Conservation (phyloP, 2,329 filamentous ascomycete genomes). For the Fusarium sp. region DNA sequence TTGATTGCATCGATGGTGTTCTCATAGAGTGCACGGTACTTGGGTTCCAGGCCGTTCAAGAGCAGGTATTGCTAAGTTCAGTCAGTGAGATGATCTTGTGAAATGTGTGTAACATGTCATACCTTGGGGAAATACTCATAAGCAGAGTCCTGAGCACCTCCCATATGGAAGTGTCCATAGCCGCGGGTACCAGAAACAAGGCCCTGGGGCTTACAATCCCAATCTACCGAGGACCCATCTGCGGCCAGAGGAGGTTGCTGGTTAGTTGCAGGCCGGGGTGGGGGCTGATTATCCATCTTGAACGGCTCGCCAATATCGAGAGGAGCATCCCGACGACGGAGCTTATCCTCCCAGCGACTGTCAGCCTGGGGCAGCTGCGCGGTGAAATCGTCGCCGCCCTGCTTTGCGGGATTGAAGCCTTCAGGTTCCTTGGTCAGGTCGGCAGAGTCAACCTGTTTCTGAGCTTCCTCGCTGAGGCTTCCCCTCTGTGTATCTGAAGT, state of each 20-base stretch:
- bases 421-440: constrained; percentile 43
- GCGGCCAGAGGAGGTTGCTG: constrained; percentile 47
- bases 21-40: constrained; percentile 78
- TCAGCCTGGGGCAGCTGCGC: constrained; percentile 28
- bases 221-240: constrained; percentile 48
- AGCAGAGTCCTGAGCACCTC: constrained; percentile 73
- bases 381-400: constrained; percentile 3
- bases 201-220: constrained; percentile 67
- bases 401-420: constrained; percentile 38
- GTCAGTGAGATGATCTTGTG: constrained; percentile 31
- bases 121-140: constrained; percentile 76
- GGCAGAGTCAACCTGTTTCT: constrained; percentile 49
- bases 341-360: constrained; percentile 34
- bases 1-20: constrained; percentile 73
- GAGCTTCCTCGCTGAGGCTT: constrained; percentile 48
- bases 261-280: constrained; percentile 7
- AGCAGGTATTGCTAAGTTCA: constrained; percentile 71
- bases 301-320: neutral
- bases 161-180: constrained; percentile 65
- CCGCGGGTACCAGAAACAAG: constrained; percentile 59
- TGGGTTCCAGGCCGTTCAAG: constrained; percentile 75
- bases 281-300: neutral
- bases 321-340: constrained; percentile 24
- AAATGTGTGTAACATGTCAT: constrained; percentile 9
- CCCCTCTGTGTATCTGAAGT: constrained; percentile 51